Percentiles rank a stretch among this genome's conserved stretches.
These are phyloP conservation scores for Talaromyces trachyspermus DNA, from an alignment of 495 filamentous ascomycete genomes.

Conservation along the genomic window DNA sequence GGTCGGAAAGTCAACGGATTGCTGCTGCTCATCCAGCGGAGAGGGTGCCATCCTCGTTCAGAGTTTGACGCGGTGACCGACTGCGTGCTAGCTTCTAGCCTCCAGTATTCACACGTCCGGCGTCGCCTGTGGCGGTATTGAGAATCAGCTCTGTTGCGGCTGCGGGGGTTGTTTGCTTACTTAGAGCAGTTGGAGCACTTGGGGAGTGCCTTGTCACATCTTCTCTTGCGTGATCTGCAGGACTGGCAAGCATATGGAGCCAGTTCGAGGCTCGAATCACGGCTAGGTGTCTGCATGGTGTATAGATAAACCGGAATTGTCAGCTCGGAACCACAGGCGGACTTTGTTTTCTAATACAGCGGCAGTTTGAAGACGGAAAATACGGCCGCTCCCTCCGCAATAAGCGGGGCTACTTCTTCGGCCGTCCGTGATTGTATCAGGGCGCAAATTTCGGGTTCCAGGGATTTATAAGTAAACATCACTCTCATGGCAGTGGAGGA, in stretches of 20 bases:
- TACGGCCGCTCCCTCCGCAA: too few relatives aligned
- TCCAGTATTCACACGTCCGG: slow-evolving; percentile 14
- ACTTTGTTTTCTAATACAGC: too few relatives aligned
- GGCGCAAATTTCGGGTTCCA: too few relatives aligned
- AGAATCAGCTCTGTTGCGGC: background rate
- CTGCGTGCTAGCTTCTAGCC: too few relatives aligned
- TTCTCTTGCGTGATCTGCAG: slow-evolving; percentile 16
- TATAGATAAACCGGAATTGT: background rate
- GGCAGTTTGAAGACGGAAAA: too few relatives aligned
- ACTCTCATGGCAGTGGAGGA: too few relatives aligned
- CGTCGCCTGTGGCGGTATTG: too few relatives aligned
- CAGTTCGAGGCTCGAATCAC: slow-evolving; percentile 9
- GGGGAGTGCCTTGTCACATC: slow-evolving; percentile 17
- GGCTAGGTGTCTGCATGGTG: slow-evolving; percentile 8
- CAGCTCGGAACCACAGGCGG: too few relatives aligned
- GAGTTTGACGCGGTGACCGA: slow-evolving; percentile 8
- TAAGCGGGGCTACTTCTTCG: too few relatives aligned
- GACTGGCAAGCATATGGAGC: slow-evolving; percentile 15
- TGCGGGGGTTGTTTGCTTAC: slow-evolving; percentile 8
- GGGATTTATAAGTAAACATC: too few relatives aligned
- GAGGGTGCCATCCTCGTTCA: slow-evolving; percentile 6
- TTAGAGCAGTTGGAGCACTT: slow-evolving; percentile 12
- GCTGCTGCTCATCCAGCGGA: slow-evolving; percentile 6
- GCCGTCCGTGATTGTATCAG: too few relatives aligned
- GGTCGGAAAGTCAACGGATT: slow-evolving; percentile 15